phyloP scores from a whole-genome alignment of 1,139 yeast genomes.

The Kluyveromyces sp. region DNA sequence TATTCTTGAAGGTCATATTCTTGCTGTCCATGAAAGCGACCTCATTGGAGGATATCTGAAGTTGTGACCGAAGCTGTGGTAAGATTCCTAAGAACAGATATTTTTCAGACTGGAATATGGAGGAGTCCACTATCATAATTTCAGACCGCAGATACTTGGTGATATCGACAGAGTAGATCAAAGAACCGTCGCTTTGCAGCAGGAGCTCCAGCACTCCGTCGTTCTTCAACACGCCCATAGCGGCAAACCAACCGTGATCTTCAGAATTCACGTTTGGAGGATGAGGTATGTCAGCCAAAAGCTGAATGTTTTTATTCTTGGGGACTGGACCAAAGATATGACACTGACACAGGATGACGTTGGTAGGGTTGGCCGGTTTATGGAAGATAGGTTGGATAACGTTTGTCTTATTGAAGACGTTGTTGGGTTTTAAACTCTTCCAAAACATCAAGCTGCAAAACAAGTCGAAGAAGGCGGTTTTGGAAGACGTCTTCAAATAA shows the following conservation, averaged over 20 bases:
- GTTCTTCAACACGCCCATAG: constrained; percentile 65
- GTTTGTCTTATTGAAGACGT: constrained; percentile 46
- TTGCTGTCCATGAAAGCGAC: constrained; percentile 24
- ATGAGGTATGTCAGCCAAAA: constrained; percentile 13
- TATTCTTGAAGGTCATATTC: constrained; percentile 10
- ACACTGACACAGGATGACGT: constrained; percentile 54
- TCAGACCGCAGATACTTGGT: constrained; percentile 54
- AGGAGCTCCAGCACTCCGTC: constrained; percentile 60
- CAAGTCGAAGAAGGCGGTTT: constrained; percentile 40
- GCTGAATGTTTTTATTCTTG: constrained; percentile 37
- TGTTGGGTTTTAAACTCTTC: constrained; percentile 55
- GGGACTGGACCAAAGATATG: constrained; percentile 59
- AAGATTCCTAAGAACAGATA: constrained; percentile 55
- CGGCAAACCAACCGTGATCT: constrained; percentile 64
- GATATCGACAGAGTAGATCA: constrained; percentile 58
- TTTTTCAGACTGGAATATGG: constrained; percentile 55
- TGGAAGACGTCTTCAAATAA: constrained; percentile 39
- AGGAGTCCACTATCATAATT: constrained; percentile 59
- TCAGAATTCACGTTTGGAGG: constrained; percentile 13
- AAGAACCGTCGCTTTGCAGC: constrained; percentile 58
- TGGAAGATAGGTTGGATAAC: constrained; percentile 14
- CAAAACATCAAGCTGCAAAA: constrained; percentile 52
- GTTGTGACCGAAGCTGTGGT: constrained; percentile 40
- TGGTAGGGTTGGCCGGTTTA: constrained; percentile 26
- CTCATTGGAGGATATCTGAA: constrained; percentile 11